Percentiles rank a stretch among this genome's conserved stretches.
These are phyloP conservation scores for Pyrenophora teres DNA, from an alignment of 2,329 filamentous ascomycete genomes.

Conservation along the genomic window DNA sequence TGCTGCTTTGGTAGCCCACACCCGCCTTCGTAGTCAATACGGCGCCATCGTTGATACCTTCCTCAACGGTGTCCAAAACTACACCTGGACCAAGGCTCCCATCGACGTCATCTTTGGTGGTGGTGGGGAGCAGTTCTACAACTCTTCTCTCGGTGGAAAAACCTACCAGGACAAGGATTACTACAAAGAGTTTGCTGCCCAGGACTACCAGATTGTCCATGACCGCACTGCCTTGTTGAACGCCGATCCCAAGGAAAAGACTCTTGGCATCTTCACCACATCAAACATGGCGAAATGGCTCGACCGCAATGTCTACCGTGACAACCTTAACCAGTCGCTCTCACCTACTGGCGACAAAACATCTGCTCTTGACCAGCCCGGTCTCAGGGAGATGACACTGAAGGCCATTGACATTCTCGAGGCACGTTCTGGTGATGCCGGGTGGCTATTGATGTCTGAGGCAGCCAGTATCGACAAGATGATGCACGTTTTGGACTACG, in stretches of 20 bases:
- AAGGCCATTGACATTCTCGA: constrained; percentile 84
- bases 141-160: constrained; percentile 56
- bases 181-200: constrained; percentile 69
- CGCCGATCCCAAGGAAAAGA: constrained; percentile 62
- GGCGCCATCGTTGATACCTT: constrained; percentile 76
- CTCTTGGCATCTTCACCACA: constrained; percentile 77
- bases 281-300: constrained; percentile 82
- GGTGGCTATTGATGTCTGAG: constrained; percentile 88
- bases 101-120: constrained; percentile 79
- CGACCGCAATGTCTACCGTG: constrained; percentile 77
- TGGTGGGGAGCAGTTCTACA: constrained; percentile 79
- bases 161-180: constrained; percentile 76
- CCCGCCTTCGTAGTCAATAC: constrained; percentile 70
- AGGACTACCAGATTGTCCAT: constrained; percentile 71
- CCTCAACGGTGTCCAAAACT: constrained; percentile 76
- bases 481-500: constrained; percentile 85
- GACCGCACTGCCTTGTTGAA: constrained; percentile 74
- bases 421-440: constrained; percentile 66
- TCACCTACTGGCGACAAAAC: constrained; percentile 68
- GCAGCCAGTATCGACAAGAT: constrained; percentile 87
- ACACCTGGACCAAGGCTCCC: constrained; percentile 78
- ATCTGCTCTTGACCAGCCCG: constrained; percentile 74
- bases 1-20: constrained; percentile 65
- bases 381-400: constrained; percentile 86
- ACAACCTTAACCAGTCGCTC: constrained; percentile 72